Evolutionary conservation across 2,329 filamentous ascomycete genomes (phyloP), one percentile per base, ranked within the genome.

Genomic region (Orbilia javanica): DNA sequence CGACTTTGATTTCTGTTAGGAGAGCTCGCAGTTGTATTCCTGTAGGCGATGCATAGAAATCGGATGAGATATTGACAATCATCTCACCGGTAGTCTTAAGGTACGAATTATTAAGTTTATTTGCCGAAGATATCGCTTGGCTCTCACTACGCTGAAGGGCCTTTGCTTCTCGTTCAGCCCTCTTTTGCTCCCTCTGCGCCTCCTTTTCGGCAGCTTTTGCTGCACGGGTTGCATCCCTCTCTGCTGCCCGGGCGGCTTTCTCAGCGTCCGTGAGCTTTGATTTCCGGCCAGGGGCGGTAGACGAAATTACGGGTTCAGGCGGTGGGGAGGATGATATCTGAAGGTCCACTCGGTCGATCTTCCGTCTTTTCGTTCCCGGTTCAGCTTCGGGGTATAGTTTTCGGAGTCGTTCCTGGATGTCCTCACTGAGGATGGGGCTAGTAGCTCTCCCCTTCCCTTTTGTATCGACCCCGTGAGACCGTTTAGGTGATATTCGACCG

Each of bases 71-170:
- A 80, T 93, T 89, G 1, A 93, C 87, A 63, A 95, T 90, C 92
- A 96, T 95, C 83, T 96, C 92, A 0, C 88, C 88, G 0, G 90
- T 88, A 0, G 92, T 91, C 0, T 90, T 85, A 80, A 92, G 93
- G 84, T 93, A 93, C 84, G 93, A 90, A 0, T 89, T 89, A 64
- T 89, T 89, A 8, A 90, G 84, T 81, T 91, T 93, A 84, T 95
- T 95, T 48, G 90, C 91, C 79, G 92, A 90, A 2, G 89, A 89
- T 22, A 94, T 52, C 3, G 73, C 73, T 20, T 77, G 73, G 15
- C 52, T 71, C 48, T 77, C 73, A n/a, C 29, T 77, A 7, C 65
- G 46, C 42, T 70, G 84, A 6, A 92, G 91, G 5, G 89, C 88
- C 10, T 88, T 89, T 2, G 86, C 86, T 79, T 90, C 88, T 81